Conservation (phyloP, 768 basidiomycete genomes). For the Collybia nuda region DNA sequence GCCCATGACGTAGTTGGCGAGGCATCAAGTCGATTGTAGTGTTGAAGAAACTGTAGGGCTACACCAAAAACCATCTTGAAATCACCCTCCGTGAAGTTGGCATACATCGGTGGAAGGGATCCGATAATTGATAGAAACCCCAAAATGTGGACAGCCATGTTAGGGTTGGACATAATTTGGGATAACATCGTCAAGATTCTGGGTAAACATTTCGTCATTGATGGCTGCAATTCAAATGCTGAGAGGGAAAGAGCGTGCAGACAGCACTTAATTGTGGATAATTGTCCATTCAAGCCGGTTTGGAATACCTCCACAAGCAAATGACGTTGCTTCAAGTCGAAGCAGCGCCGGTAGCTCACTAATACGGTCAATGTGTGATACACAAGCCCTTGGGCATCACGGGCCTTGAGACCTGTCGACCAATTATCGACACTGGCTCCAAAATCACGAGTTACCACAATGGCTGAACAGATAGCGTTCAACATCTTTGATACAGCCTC, state of each 20-base stretch:
- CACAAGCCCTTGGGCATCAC: conserved; percentile 86
- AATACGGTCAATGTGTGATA: conserved; percentile 88
- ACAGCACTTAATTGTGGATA: conserved; percentile 83
- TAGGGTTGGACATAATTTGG: conserved; percentile 92
- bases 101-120: conserved; percentile 74
- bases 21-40: conserved; percentile 70
- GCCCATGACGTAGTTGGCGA: conserved; percentile 75
- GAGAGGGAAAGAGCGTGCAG: conserved; percentile 86
- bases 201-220: conserved; percentile 77
- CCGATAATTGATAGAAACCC: conserved; percentile 88
- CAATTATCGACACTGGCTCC: conserved; percentile 56
- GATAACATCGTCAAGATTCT: conserved; percentile 84
- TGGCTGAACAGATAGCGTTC: conserved; percentile 58
- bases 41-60: conserved; percentile 89
- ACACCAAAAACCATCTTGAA: conserved; percentile 95
- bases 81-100: conserved; percentile 88
- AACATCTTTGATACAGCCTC: conserved; percentile 61
- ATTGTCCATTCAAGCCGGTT: conserved; percentile 65
- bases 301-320: conserved; percentile 74
- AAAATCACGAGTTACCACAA: conserved; percentile 58
- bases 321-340: conserved; percentile 66
- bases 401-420: conserved; percentile 60
- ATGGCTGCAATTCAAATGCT: conserved; percentile 82
- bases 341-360: conserved; percentile 81
- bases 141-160: conserved; percentile 94